These are phyloP conservation scores for Puccinia hordei DNA, from an alignment of 1,284 basidiomycete species.

Conservation along the genomic window DNA sequence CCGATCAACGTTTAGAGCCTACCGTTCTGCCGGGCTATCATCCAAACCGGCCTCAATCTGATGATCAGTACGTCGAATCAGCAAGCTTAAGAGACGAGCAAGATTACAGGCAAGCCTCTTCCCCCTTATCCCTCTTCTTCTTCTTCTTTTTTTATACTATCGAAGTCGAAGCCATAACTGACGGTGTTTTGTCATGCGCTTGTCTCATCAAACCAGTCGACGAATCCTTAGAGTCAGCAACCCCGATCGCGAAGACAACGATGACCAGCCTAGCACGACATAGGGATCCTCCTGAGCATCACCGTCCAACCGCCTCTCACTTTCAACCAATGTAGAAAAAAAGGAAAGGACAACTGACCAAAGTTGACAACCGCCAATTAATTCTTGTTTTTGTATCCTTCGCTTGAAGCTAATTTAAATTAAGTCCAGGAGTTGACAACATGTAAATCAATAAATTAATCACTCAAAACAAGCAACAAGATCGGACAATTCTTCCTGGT, in stretches of 20 bases:
- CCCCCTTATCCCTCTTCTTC: not conserved
- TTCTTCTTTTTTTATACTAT: not conserved
- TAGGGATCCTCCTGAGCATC: not conserved
- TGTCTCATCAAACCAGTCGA: conserved; percentile 8
- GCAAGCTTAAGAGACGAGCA: conserved; percentile 26
- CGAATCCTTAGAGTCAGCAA: conserved; percentile 38
- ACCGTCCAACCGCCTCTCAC: not conserved
- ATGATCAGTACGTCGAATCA: not conserved
- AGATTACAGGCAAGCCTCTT: conserved; percentile 31
- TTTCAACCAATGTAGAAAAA: too few relatives aligned
- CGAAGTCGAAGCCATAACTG: not conserved
- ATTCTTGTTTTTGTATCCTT: too few relatives aligned
- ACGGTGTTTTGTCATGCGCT: too few relatives aligned
- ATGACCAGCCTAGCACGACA: not conserved
- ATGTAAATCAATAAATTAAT: too few relatives aligned
- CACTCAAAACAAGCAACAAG: too few relatives aligned
- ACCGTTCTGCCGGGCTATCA: not conserved
- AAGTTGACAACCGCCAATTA: too few relatives aligned
- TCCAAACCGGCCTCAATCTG: not conserved
- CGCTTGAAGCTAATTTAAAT: too few relatives aligned
- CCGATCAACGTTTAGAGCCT: conserved; percentile 15
- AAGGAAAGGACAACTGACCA: too few relatives aligned
- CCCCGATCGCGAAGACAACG: conserved; percentile 23
- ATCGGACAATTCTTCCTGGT: too few relatives aligned
- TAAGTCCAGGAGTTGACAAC: too few relatives aligned